Conservation (phyloP, 768 basidiomycete species). For the Podaxis rugospora region DNA sequence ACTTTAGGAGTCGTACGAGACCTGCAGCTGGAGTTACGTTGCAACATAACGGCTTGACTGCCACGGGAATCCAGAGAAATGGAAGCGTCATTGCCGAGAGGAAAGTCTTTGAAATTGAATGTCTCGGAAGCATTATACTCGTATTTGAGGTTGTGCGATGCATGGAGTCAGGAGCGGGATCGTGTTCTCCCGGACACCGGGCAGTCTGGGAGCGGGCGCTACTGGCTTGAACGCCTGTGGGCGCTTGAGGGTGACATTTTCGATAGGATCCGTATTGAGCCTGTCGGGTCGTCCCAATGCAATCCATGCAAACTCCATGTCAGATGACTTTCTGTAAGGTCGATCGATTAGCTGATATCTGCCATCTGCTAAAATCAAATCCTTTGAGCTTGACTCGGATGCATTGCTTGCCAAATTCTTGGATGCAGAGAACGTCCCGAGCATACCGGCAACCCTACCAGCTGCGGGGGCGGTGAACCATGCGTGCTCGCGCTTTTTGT, state of each 20-base stretch:
- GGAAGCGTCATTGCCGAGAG: neutral
- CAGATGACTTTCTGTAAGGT: too few species aligned
- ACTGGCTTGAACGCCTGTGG: neutral
- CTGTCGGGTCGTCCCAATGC: too few species aligned
- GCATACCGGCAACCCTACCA: too few species aligned
- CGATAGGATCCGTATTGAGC: neutral
- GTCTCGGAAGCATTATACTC: neutral
- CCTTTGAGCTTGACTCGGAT: too few species aligned
- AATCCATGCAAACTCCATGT: too few species aligned
- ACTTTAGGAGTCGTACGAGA: neutral
- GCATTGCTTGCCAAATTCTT: too few species aligned
- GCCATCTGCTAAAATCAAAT: too few species aligned
- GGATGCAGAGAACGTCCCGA: too few species aligned
- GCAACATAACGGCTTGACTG: neutral
- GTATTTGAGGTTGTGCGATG: neutral
- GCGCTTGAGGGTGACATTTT: neutral
- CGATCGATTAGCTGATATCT: too few species aligned
- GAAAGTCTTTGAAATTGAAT: neutral
- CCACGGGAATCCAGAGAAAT: neutral
- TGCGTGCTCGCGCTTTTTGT: neutral
- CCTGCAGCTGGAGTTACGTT: neutral
- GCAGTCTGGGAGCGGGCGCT: too few species aligned
- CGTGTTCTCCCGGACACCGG: too few species aligned
- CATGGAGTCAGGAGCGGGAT: neutral
- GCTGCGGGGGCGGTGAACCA: neutral